Evolutionary conservation across 495 filamentous ascomycete species (phyloP).

Genomic region (Penicillium canescens): DNA sequence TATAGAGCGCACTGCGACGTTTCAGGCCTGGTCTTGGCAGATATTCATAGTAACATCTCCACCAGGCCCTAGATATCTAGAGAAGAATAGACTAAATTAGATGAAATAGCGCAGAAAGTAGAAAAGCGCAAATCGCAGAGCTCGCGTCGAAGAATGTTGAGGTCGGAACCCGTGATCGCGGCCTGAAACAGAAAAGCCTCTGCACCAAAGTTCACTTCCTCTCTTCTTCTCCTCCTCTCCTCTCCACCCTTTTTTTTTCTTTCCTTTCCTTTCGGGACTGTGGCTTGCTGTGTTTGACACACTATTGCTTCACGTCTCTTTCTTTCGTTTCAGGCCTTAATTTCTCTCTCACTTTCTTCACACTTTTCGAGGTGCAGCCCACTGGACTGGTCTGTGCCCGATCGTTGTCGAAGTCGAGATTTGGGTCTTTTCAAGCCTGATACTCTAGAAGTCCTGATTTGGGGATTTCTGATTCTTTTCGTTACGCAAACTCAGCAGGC

Average conservation of each 20-base stretch:
- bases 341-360: constrained; percentile 12
- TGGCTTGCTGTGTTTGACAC: constrained; percentile 53
- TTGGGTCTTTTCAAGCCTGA: constrained; percentile 18
- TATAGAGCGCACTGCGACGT: constrained; percentile 15
- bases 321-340: constrained; percentile 39
- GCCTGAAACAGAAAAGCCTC: constrained; percentile 24
- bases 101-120: background rate
- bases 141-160: constrained; percentile 15
- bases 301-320: constrained; percentile 43
- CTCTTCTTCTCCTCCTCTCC: constrained; percentile 10
- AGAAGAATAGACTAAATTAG: constrained; percentile 1
- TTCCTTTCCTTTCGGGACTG: constrained; percentile 29
- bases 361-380: constrained; percentile 40
- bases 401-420: constrained; percentile 34
- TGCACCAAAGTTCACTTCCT: constrained; percentile 19
- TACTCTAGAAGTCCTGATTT: constrained; percentile 16
- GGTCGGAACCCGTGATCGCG: constrained; percentile 18
- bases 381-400: constrained; percentile 54
- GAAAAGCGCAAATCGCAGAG: background rate
- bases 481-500: constrained; percentile 78
- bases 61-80: constrained; percentile 14
- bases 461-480: constrained; percentile 24
- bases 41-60: constrained; percentile 27
- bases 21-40: constrained; percentile 21
- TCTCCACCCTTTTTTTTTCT: constrained; percentile 22